phyloP scores from a whole-genome alignment of 768 basidiomycete genomes.

The Phlegmacium glaucopus region DNA sequence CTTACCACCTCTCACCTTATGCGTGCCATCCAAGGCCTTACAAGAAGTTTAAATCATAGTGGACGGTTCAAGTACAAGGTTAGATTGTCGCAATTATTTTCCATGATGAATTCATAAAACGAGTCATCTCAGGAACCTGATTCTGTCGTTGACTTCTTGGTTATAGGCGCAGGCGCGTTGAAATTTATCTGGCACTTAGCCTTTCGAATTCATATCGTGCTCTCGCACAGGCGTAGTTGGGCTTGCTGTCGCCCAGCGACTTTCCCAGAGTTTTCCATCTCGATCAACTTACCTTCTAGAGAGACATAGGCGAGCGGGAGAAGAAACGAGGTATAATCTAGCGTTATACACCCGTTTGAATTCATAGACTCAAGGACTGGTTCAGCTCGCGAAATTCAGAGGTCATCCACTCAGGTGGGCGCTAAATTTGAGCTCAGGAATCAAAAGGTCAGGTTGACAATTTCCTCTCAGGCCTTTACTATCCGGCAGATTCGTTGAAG shows the following conservation, averaged over 20 bases:
- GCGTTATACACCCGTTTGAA: not conserved
- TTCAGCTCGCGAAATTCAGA: constrained; percentile 89
- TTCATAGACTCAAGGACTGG: not conserved
- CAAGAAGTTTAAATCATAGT: constrained; percentile 57
- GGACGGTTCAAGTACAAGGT: constrained; percentile 65
- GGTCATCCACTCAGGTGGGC: constrained; percentile 84
- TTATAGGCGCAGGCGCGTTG: constrained; percentile 79
- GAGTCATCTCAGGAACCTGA: constrained; percentile 53
- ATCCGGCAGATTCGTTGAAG: constrained; percentile 80
- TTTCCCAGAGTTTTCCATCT: constrained; percentile 59
- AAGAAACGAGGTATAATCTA: constrained; percentile 75
- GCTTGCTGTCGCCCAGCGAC: constrained; percentile 75
- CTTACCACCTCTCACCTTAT: constrained; percentile 14
- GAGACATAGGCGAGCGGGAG: constrained; percentile 67
- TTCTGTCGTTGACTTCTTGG: constrained; percentile 72
- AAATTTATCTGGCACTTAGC: not conserved
- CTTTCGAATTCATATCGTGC: not conserved
- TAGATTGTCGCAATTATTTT: constrained; percentile 3
- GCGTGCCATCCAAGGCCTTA: constrained; percentile 45
- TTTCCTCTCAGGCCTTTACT: constrained; percentile 66
- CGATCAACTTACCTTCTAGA: constrained; percentile 83
- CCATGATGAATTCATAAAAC: not conserved
- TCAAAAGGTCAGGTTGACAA: not conserved
- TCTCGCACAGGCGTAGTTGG: constrained; percentile 69
- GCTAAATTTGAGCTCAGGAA: not conserved